phyloP scores from a whole-genome alignment of 768 basidiomycete genomes.

The Mycena rebaudengoi region DNA sequence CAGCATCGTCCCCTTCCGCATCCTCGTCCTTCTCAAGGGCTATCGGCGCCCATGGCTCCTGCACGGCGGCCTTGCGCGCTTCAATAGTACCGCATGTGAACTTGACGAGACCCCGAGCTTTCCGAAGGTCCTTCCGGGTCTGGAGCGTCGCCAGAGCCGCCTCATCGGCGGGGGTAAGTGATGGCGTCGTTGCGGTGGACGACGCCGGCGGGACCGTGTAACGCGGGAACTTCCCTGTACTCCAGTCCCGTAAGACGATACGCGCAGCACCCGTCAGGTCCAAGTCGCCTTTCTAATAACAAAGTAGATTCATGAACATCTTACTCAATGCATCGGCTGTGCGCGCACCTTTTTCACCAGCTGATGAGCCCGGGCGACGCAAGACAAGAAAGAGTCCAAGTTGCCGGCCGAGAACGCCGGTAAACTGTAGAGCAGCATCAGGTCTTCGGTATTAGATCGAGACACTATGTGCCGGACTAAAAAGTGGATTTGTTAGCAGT shows the following conservation, averaged over 20 bases:
- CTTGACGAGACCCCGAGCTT: constrained; percentile 66
- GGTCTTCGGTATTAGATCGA: constrained; percentile 76
- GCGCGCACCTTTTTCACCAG: constrained; percentile 77
- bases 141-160: constrained; percentile 55
- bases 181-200: constrained; percentile 17
- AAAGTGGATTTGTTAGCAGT: constrained; percentile 25
- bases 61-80: constrained; percentile 47
- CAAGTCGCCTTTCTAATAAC: constrained; percentile 68
- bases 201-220: constrained; percentile 66
- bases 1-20: constrained; percentile 46
- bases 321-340: constrained; percentile 1
- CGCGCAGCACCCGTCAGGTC: constrained; percentile 82
- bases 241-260: constrained; percentile 88
- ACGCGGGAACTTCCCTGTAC: constrained; percentile 72
- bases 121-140: constrained; percentile 75
- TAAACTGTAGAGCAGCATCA: constrained; percentile 89
- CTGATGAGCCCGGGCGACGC: constrained; percentile 77
- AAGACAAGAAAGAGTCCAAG: constrained; percentile 74
- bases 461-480: constrained; percentile 75
- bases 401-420: constrained; percentile 82
- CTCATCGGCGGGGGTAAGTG: constrained; percentile 56
- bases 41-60: constrained; percentile 53
- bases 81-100: constrained; percentile 46
- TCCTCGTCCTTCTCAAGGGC: constrained; percentile 44
- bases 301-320: constrained; percentile 10